Evolutionary conservation across 2,329 filamentous ascomycete species (phyloP).

Genomic region (Pestalotiopsis sp.): DNA sequence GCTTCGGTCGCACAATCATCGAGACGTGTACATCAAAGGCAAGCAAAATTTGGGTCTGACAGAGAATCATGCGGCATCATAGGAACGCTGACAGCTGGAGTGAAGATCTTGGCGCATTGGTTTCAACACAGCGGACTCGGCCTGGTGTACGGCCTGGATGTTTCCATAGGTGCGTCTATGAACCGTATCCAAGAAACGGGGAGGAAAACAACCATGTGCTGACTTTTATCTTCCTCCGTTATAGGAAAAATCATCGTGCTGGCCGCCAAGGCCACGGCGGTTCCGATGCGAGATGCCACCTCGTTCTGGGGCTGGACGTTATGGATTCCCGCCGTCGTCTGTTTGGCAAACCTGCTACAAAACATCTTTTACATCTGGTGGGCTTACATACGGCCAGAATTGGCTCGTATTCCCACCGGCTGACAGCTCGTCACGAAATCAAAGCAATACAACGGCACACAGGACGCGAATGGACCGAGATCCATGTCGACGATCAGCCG

Average conservation of each 20-base stretch:
- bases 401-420: slow-evolving; percentile 24
- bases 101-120: slow-evolving; percentile 27
- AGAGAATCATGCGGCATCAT: neutral
- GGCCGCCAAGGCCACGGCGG: slow-evolving; percentile 23
- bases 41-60: neutral
- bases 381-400: slow-evolving; percentile 21
- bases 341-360: slow-evolving; percentile 21
- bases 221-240: neutral
- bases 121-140: slow-evolving; percentile 24
- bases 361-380: slow-evolving; percentile 25
- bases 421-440: slow-evolving; percentile 11
- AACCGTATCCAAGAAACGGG: neutral
- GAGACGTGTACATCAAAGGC: slow-evolving; percentile 28
- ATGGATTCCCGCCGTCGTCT: slow-evolving; percentile 25
- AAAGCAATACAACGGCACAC: neutral
- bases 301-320: slow-evolving; percentile 29
- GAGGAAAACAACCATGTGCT: neutral
- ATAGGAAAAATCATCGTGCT: slow-evolving; percentile 24
- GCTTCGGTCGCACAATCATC: slow-evolving; percentile 26
- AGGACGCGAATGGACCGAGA: neutral
- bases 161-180: slow-evolving; percentile 17
- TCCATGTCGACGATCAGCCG: neutral
- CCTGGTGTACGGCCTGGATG: slow-evolving; percentile 23
- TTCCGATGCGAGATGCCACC: slow-evolving; percentile 26
- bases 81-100: neutral